These are phyloP conservation scores for Elymus sibiricus DNA, from an alignment of 176 grass and related monocot genomes.

Conservation along the genomic window DNA sequence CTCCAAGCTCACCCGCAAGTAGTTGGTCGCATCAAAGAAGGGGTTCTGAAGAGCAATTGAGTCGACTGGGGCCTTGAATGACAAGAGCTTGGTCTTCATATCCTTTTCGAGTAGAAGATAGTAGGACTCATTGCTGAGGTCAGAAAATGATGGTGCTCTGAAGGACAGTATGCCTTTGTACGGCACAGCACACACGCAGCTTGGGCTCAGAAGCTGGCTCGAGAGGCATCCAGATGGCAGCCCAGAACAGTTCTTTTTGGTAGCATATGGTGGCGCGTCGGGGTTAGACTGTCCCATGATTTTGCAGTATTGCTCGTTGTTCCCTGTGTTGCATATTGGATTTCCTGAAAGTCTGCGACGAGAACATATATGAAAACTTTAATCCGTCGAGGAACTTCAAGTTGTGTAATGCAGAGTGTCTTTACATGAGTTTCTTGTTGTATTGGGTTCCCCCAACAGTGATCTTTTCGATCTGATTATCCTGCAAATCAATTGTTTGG, in stretches of 20 bases:
- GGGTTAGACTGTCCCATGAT: slow-evolving; percentile 22
- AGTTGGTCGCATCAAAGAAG: slow-evolving; percentile 36
- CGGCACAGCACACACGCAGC: slow-evolving; percentile 53
- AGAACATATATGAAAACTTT: background rate
- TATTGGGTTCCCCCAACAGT: slow-evolving; percentile 34
- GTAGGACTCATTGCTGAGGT: slow-evolving; percentile 48
- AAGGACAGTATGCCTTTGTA: slow-evolving; percentile 74
- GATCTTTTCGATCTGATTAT: slow-evolving; percentile 37
- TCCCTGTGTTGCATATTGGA: slow-evolving; percentile 39
- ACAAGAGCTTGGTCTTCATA: slow-evolving; percentile 29
- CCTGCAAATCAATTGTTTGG: slow-evolving; percentile 57
- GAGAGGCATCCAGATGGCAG: slow-evolving; percentile 32
- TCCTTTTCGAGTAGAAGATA: slow-evolving; percentile 30
- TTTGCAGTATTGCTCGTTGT: slow-evolving; percentile 40
- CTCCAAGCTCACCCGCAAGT: slow-evolving; percentile 45
- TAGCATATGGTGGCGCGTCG: slow-evolving; percentile 28
- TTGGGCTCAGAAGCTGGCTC: slow-evolving; percentile 50
- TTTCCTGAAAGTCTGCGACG: slow-evolving; percentile 54
- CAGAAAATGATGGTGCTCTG: slow-evolving; percentile 71
- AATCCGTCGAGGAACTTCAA: background rate
- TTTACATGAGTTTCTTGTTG: slow-evolving; percentile 53
- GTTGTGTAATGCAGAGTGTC: background rate
- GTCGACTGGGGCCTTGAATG: slow-evolving; percentile 30
- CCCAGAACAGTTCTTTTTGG: slow-evolving; percentile 21
- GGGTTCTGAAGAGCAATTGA: slow-evolving; percentile 49